phyloP scores from a whole-genome alignment of 495 filamentous ascomycete species.

The Penicillium ucsense region DNA sequence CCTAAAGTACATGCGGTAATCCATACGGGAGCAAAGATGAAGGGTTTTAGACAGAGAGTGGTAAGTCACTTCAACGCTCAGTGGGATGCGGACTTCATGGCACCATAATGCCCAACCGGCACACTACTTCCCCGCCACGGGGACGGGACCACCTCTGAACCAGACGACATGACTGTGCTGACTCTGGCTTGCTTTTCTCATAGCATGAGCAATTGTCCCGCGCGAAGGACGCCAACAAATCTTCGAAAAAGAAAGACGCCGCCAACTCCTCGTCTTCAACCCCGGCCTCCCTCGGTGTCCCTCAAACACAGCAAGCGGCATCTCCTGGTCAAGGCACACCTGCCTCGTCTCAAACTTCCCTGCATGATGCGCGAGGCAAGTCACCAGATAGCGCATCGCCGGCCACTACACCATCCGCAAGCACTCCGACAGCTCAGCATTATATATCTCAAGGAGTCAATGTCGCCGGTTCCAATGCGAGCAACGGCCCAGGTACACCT shows the following conservation, averaged over 20 bases:
- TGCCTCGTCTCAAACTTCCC: slow-evolving; percentile 75
- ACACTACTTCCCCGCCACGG: slow-evolving; percentile 7
- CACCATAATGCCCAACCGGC: slow-evolving; percentile 9
- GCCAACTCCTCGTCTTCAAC: slow-evolving; percentile 65
- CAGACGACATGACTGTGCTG: slow-evolving; percentile 2
- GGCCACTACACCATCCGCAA: slow-evolving; percentile 19
- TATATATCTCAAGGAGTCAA: slow-evolving; percentile 23
- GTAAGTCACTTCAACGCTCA: slow-evolving; percentile 47
- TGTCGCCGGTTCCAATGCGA: slow-evolving; percentile 27
- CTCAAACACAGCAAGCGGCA: slow-evolving; percentile 48
- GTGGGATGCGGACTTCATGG: slow-evolving; percentile 8
- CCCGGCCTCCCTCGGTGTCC: slow-evolving; percentile 25
- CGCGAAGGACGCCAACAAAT: slow-evolving; percentile 84
- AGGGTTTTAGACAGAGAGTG: slow-evolving; percentile 95
- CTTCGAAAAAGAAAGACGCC: slow-evolving; percentile 86
- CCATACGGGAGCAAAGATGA: slow-evolving; percentile 58
- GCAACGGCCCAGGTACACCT: slow-evolving; percentile 58
- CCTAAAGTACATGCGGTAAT: slow-evolving; percentile 34
- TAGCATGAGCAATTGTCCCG: slow-evolving; percentile 86
- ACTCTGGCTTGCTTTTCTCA: slow-evolving; percentile 22
- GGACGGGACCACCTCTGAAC: too few relatives aligned
- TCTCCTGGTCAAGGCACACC: slow-evolving; percentile 60
- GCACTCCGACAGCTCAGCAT: slow-evolving; percentile 25
- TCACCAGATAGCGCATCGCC: slow-evolving; percentile 54
- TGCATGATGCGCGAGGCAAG: slow-evolving; percentile 80